Base-by-base conservation (phyloP, 345 rosid genomes). In the Noccaea bulbosa region DNA sequence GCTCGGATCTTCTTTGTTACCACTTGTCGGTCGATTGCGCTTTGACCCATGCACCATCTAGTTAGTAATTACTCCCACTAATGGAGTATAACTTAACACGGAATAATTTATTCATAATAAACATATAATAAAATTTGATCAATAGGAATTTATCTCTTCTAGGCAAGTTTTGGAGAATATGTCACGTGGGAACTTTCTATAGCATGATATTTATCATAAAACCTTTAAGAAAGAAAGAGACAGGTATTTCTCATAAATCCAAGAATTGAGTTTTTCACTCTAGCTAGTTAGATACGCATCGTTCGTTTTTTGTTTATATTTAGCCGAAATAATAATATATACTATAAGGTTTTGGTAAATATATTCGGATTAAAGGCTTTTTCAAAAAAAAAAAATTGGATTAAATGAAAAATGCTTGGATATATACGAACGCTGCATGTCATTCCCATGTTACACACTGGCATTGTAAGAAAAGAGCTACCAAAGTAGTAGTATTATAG, bases 21-120 rank as follows among this genome's bases (percentile, higher is more conserved):
- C 24, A 63, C 67, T 70, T 69, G 75, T 76, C 74, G 56, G 63
- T 39, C 51, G 60, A 47, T 62, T 30, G 52, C 65, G 59, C 70
- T 76, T 76, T 69, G 75, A 76, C 74, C 74, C 53, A 75, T 68
- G 78, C 70, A 75, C 74, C 69, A 62, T 61, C 74, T 67, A 74
- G 67, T 54, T 35, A 58, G 44, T 54, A 74, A 74, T 54, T 35
- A 58, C 53, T 54, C 38, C 58, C 77, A 73, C 71, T 48, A 56
- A 65, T 65, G n/a, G n/a, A n/a, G n/a, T n/a, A 12, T 30, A 30
- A 30, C 35, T 64, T 37, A 37, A 22, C 65, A 37, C 56, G 9
- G 9, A 27, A 65, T 40, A 57, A 65, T 38, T 55, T 55, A 47
- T 52, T 17, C 41, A 43, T 22, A 8, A 50, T 40, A 6, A 49